phyloP scores from a whole-genome alignment of 1,284 basidiomycete genomes.

The Sporisorium exsertum region DNA sequence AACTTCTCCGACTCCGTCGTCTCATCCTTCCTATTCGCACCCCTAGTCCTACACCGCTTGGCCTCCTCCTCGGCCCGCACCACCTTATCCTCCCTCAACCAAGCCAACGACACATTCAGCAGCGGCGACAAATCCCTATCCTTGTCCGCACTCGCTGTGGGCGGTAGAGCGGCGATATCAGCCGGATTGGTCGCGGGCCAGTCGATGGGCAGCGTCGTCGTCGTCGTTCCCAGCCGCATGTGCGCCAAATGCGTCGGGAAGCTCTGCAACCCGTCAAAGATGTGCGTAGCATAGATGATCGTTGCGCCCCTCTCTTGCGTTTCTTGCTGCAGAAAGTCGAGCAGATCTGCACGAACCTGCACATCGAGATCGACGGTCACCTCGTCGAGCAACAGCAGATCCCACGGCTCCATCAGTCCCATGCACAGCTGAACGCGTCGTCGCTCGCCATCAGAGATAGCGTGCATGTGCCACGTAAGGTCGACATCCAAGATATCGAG shows the following conservation, averaged over 20 bases:
- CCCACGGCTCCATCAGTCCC: slow-evolving; percentile 96
- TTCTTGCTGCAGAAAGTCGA: slow-evolving; percentile 87
- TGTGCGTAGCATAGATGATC: slow-evolving; percentile 79
- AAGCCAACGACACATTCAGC: slow-evolving; percentile 59
- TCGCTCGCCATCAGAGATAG: slow-evolving; percentile 94
- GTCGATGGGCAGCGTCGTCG: slow-evolving; percentile 46
- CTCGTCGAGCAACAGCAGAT: slow-evolving; percentile 92
- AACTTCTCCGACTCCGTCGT: slow-evolving; percentile 65
- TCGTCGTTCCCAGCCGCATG: slow-evolving; percentile 64
- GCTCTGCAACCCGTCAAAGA: slow-evolving; percentile 67
- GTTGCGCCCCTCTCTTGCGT: slow-evolving; percentile 85
- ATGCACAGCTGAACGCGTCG: slow-evolving; percentile 93
- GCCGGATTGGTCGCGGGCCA: slow-evolving; percentile 59
- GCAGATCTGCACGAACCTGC: slow-evolving; percentile 88
- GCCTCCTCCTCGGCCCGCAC: slow-evolving; percentile 56
- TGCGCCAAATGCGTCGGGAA: slow-evolving; percentile 68
- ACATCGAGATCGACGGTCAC: slow-evolving; percentile 99
- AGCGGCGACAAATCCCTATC: slow-evolving; percentile 47
- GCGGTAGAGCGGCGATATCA: slow-evolving; percentile 31
- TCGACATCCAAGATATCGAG: slow-evolving; percentile 95
- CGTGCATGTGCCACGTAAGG: slow-evolving; percentile 79
- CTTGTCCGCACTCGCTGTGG: slow-evolving; percentile 18
- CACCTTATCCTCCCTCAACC: slow-evolving; percentile 64
- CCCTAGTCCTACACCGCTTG: slow-evolving; percentile 48
- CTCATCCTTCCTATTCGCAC: slow-evolving; percentile 47